Evolutionary conservation across 1,284 basidiomycete species (phyloP), one percentile per base, ranked within the genome.

Genomic region (Thelephora terrestris): DNA sequence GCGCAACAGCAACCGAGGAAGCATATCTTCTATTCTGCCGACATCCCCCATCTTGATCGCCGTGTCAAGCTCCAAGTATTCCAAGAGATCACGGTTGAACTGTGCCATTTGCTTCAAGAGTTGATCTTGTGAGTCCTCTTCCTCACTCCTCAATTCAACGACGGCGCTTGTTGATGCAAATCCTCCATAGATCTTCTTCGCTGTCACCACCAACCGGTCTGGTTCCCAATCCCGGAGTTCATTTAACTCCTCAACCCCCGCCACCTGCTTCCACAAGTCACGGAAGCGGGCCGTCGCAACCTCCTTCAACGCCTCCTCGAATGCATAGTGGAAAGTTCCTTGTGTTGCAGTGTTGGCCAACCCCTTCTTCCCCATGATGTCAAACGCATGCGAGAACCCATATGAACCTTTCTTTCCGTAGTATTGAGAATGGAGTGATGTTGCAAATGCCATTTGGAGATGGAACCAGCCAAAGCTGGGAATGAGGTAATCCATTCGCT

Each of bases 31-130:
- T 57, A 71, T 66, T 0, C 55, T 24, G 0, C 67, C 66, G 12
- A 71, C 61, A 55, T 72, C 66, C 0, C 70, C 69, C 20, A 36
- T 16, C 20, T 51, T 53, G 17, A 71, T 67, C 0, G 67, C 67
- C 4, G 61, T 47, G n/a, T 57, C 45, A 0, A 71, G 56, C 3
- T 58, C 55, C 25, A 71, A 48, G 47, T 69, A 71, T 2, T 57
- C 53, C 0, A 71, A 57, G 1, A 65, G 47, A 53, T 70, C 66
- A 1, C 53, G 49, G 44, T 64, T 63, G 51, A 60, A 67, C 62
- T 64, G 60, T 0, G 62, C 56, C 2, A 55, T 45, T 39, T 66
- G 59, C 1, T 46, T 43, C 0, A 54, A n/a, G n/a, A n/a, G n/a
- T n/a, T n/a, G n/a, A n/a, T n/a, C n/a, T n/a, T n/a, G 25, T 1